phyloP scores from a whole-genome alignment of 768 basidiomycete species.

The Suillus bovinus region DNA sequence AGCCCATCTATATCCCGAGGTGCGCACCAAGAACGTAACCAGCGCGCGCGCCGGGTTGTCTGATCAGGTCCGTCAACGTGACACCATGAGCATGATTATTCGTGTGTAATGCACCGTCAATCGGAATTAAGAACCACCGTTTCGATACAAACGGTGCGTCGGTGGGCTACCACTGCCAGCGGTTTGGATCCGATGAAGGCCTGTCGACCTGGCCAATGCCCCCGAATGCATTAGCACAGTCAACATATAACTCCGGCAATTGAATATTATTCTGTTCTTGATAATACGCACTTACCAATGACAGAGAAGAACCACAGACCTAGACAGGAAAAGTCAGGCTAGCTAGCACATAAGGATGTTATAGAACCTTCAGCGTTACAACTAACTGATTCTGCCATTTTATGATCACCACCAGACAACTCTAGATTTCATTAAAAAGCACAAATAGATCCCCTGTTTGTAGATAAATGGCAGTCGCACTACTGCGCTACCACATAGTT shows the following conservation, averaged over 20 bases:
- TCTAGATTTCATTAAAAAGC: background rate
- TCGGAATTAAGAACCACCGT: background rate
- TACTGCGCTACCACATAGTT: constrained; percentile 51
- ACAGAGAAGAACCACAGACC: background rate
- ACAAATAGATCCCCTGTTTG: background rate
- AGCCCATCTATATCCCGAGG: background rate
- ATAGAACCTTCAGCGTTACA: background rate
- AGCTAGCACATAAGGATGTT: background rate
- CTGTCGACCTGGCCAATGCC: background rate
- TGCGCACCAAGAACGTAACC: background rate
- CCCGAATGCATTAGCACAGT: background rate
- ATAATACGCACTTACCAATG: background rate
- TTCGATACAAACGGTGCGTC: background rate
- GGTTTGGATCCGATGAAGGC: background rate
- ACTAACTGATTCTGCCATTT: background rate
- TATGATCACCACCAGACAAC: background rate
- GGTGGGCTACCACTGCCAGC: background rate
- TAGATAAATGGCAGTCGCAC: background rate
- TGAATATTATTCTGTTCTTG: background rate
- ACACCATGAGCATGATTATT: background rate
- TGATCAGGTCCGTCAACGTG: constrained; percentile 3
- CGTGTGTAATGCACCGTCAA: background rate
- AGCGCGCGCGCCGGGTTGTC: constrained; percentile 1
- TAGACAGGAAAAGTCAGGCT: background rate
- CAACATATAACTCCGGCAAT: background rate